phyloP scores from a whole-genome alignment of 108 stramenopile genomes.

The Cylindrotheca fusiformis region DNA sequence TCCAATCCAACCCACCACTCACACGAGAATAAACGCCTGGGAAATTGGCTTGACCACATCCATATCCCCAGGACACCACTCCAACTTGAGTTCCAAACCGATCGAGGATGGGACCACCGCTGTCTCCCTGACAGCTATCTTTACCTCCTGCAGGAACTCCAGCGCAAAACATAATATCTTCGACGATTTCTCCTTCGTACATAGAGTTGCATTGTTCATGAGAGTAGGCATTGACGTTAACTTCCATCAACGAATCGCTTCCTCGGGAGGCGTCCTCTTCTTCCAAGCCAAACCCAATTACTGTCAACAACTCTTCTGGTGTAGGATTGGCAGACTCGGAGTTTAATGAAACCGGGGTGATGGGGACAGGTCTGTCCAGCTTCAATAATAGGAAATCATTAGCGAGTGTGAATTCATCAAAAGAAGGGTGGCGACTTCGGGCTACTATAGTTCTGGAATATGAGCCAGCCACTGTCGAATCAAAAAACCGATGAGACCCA shows the following conservation, averaged over 20 bases:
- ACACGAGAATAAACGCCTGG: constrained; percentile 49
- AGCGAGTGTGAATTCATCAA: constrained; percentile 6
- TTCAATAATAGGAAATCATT: constrained; percentile 38
- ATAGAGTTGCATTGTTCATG: constrained; percentile 3
- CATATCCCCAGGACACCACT: constrained; percentile 29
- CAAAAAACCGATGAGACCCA: background rate
- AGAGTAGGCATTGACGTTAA: constrained; percentile 8
- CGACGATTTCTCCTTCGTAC: constrained; percentile 5
- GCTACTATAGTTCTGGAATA: background rate
- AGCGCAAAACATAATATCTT: constrained; percentile 19
- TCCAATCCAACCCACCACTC: constrained; percentile 34
- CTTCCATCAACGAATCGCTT: constrained; percentile 19
- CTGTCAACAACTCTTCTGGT: constrained; percentile 14
- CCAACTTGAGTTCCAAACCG: constrained; percentile 22
- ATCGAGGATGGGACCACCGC: constrained; percentile 25
- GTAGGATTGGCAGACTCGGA: background rate
- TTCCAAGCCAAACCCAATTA: constrained; percentile 28
- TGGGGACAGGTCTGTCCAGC: constrained; percentile 11
- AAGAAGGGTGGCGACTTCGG: constrained; percentile 17
- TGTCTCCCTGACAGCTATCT: constrained; percentile 8
- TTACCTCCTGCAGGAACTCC: constrained; percentile 4
- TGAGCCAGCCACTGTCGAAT: background rate
- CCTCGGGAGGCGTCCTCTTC: constrained; percentile 3
- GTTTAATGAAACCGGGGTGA: background rate
- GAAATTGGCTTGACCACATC: constrained; percentile 31